Conservation (phyloP, 2,329 filamentous ascomycete genomes). For the Paracorniculantispora psalliotae region DNA sequence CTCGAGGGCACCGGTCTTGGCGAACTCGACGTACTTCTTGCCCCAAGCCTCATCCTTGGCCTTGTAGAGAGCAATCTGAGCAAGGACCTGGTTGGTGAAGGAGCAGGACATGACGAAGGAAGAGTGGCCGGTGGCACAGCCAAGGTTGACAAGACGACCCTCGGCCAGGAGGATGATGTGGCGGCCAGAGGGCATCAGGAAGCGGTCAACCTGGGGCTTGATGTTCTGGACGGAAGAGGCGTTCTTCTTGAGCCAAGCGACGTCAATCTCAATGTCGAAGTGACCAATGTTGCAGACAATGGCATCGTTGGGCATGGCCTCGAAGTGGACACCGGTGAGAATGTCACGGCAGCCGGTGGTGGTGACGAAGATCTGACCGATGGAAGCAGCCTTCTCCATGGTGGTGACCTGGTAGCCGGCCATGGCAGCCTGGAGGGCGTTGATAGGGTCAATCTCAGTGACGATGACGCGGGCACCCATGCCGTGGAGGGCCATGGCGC, state of each 20-base stretch:
- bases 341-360: slow-evolving; percentile 99
- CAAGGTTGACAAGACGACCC: slow-evolving; percentile 98
- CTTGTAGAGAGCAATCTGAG: slow-evolving; percentile 98
- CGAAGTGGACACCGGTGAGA: slow-evolving; percentile 85
- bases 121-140: slow-evolving; percentile 97
- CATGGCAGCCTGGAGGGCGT: slow-evolving; percentile 97
- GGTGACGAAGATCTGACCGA: slow-evolving; percentile 97
- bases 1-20: slow-evolving; percentile 83
- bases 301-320: slow-evolving; percentile 93
- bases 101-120: slow-evolving; percentile 99
- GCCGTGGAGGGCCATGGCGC: slow-evolving; percentile 88
- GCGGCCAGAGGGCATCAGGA: slow-evolving; percentile 85
- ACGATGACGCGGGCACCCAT: slow-evolving; percentile 97
- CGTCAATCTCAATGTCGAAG: slow-evolving; percentile 99
- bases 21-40: slow-evolving; percentile 95
- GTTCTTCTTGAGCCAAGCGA: slow-evolving; percentile 98
- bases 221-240: slow-evolving; percentile 92
- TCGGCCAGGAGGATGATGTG: slow-evolving; percentile 98
- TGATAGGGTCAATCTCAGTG: slow-evolving; percentile 98
- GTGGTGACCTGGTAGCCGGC: slow-evolving; percentile 94
- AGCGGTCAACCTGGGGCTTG: slow-evolving; percentile 99
- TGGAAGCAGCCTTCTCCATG: slow-evolving; percentile 89
- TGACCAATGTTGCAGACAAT: slow-evolving; percentile 99
- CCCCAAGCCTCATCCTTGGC: slow-evolving; percentile 78
- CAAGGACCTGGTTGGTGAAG: slow-evolving; percentile 99